phyloP scores from a whole-genome alignment of 2,329 filamentous ascomycete genomes.

The Ceratocystiopsis brevicomis region DNA sequence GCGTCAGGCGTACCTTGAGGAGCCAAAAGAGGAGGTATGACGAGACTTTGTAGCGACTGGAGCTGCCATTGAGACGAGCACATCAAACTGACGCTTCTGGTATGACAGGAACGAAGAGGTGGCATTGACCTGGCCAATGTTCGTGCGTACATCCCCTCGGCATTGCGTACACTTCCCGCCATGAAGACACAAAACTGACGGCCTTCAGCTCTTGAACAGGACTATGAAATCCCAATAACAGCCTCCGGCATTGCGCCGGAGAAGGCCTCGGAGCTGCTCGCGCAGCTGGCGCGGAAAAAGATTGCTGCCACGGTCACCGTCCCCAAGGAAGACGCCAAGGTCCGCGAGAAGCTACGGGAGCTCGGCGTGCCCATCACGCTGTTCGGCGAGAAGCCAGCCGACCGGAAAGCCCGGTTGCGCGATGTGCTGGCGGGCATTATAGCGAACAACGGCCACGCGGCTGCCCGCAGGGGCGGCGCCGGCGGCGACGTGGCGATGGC shows the following conservation, averaged over 20 bases:
- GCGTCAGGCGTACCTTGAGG: slow-evolving; percentile 86
- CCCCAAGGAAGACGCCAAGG: slow-evolving; percentile 74
- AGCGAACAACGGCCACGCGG: slow-evolving; percentile 1
- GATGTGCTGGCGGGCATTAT: slow-evolving; percentile 40
- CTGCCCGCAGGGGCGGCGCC: neutral
- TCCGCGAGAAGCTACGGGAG: slow-evolving; percentile 62
- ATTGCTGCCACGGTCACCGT: slow-evolving; percentile 77
- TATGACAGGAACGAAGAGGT: neutral
- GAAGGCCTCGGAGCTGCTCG: slow-evolving; percentile 67
- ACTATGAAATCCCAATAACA: slow-evolving; percentile 60
- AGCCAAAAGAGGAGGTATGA: slow-evolving; percentile 40
- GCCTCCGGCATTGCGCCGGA: slow-evolving; percentile 52
- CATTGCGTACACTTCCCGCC: too few species aligned
- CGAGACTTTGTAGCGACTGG: slow-evolving; percentile 21
- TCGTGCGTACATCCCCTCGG: slow-evolving; percentile 14
- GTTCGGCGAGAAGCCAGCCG: slow-evolving; percentile 75
- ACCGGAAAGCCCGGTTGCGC: slow-evolving; percentile 71
- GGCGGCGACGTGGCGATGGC: slow-evolving; percentile 13
- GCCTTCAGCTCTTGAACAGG: slow-evolving; percentile 40
- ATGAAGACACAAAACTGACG: neutral
- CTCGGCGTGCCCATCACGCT: slow-evolving; percentile 86
- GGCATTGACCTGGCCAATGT: slow-evolving; percentile 26
- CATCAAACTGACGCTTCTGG: too few species aligned
- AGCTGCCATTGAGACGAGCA: neutral
- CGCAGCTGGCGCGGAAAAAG: slow-evolving; percentile 80